Evolutionary conservation across 768 basidiomycete genomes (phyloP).

Genomic region (Inosperma sp.): DNA sequence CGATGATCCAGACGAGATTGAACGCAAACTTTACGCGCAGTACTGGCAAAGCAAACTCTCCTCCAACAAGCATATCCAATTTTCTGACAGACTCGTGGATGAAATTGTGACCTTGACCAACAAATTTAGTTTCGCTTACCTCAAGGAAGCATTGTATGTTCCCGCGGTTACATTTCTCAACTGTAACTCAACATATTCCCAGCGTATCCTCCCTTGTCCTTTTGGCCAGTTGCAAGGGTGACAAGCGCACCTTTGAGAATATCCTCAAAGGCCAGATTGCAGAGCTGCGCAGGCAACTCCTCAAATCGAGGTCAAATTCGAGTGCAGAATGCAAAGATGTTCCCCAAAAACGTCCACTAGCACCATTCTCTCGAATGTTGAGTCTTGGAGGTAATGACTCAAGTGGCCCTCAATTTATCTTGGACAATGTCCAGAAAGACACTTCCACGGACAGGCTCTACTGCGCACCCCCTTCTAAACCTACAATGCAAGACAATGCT

Average conservation of each 20-base stretch:
- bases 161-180: background rate
- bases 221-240: constrained; percentile 49
- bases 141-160: constrained; percentile 86
- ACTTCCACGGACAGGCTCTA: too few relatives aligned
- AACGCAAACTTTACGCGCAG: constrained; percentile 60
- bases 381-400: too few relatives aligned
- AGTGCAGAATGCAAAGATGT: constrained; percentile 4
- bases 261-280: constrained; percentile 57
- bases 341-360: constrained; percentile 49
- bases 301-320: constrained; percentile 31
- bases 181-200: background rate
- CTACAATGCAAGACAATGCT: too few relatives aligned
- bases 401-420: too few relatives aligned
- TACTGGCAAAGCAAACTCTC: constrained; percentile 82
- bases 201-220: constrained; percentile 74
- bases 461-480: too few relatives aligned
- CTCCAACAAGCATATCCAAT: constrained; percentile 55
- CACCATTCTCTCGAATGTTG: background rate
- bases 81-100: constrained; percentile 60
- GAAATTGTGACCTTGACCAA: constrained; percentile 57
- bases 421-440: background rate
- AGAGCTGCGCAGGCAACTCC: constrained; percentile 60
- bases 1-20: constrained; percentile 60
- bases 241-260: constrained; percentile 46
- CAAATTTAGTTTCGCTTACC: constrained; percentile 79